Percentiles rank a stretch among this genome's conserved stretches.
Evolutionary conservation across 2,329 filamentous ascomycete species (phyloP).

Genomic region (Colletotrichum kahawae): DNA sequence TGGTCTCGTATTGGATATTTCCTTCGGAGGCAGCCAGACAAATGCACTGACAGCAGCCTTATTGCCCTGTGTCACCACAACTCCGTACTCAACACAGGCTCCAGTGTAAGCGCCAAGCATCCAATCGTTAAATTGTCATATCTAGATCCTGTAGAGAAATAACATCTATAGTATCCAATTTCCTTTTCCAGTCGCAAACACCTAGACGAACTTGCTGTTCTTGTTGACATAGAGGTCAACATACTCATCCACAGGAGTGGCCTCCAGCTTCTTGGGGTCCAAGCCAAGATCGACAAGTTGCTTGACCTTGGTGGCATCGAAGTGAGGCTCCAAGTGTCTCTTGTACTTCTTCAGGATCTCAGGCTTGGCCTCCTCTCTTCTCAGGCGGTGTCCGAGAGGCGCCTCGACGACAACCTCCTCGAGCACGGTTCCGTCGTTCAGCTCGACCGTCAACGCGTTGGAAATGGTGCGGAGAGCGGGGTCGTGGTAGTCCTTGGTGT

Average conservation of each 20-base stretch:
- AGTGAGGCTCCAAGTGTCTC: slow-evolving; percentile 88
- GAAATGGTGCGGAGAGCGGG: slow-evolving; percentile 93
- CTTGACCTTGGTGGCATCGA: slow-evolving; percentile 76
- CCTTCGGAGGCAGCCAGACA: background rate
- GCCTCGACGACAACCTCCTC: slow-evolving; percentile 93
- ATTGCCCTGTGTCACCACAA: background rate
- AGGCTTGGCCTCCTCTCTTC: slow-evolving; percentile 96
- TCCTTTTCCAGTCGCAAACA: background rate
- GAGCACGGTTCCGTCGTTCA: slow-evolving; percentile 92
- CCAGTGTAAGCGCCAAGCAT: background rate
- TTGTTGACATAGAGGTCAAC: slow-evolving; percentile 79
- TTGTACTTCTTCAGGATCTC: slow-evolving; percentile 96
- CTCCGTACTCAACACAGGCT: background rate
- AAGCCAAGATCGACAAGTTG: slow-evolving; percentile 82
- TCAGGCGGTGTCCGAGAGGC: slow-evolving; percentile 87
- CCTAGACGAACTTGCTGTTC: slow-evolving; percentile 63
- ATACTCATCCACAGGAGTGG: slow-evolving; percentile 88
- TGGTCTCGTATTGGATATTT: slow-evolving; percentile 2
- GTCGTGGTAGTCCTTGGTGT: slow-evolving; percentile 95
- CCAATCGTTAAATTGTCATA: background rate
- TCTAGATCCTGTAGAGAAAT: slow-evolving; percentile 2
- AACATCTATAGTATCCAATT: slow-evolving; percentile 9
- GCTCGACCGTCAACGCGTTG: slow-evolving; percentile 92
- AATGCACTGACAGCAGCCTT: background rate
- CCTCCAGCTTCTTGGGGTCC: slow-evolving; percentile 76